A percentile compares a stretch with the other conserved stretches of the same genome.
These are phyloP conservation scores for Panicum hallii DNA, from an alignment of 202 grass and related monocot species.

Conservation along the genomic window DNA sequence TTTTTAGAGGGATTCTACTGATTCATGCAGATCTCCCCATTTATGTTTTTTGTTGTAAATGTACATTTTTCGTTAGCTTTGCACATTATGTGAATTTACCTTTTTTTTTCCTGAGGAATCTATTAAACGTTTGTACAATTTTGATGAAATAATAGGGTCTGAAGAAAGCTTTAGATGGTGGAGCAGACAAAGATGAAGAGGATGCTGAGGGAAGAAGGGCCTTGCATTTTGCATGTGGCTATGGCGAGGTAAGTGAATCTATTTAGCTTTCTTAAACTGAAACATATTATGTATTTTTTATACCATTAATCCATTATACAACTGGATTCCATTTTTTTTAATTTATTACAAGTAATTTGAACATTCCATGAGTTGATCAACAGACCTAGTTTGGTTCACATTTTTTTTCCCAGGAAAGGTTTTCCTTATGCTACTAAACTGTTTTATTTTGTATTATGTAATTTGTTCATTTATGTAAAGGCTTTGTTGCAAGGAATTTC, in stretches of 20 bases:
- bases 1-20: background rate
- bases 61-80: background rate
- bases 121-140: slow-evolving; percentile 21
- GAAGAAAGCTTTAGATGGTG: slow-evolving; percentile 86
- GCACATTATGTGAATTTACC: background rate
- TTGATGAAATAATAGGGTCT: slow-evolving; percentile 57
- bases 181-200: slow-evolving; percentile 90
- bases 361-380: slow-evolving; percentile 28
- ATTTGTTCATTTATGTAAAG: background rate
- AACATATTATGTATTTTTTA: slow-evolving; percentile 5
- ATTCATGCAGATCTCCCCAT: background rate
- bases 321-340: background rate
- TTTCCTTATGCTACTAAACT: slow-evolving; percentile 15
- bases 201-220: slow-evolving; percentile 90
- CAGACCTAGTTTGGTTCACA: background rate
- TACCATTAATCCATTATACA: background rate
- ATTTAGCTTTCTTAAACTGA: background rate
- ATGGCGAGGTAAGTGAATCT: slow-evolving; percentile 75
- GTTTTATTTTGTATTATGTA: background rate
- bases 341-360: background rate
- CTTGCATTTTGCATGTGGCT: slow-evolving; percentile 99
- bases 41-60: slow-evolving; percentile 13
- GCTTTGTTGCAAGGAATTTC: background rate
- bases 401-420: background rate
- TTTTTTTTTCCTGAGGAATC: background rate